phyloP scores from a whole-genome alignment of 306 rosid species.

The Neltuma alba region DNA sequence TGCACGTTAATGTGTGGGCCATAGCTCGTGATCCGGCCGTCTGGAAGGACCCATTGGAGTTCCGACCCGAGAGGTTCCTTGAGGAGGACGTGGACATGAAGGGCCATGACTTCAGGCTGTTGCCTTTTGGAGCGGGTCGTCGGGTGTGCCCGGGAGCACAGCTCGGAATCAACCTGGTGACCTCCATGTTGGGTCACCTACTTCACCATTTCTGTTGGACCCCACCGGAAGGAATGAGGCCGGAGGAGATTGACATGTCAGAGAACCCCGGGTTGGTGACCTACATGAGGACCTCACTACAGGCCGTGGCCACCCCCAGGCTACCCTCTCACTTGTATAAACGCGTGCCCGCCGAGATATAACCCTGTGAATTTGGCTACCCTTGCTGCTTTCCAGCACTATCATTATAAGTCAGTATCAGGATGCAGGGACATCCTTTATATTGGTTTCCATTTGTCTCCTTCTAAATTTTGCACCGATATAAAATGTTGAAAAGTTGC shows the following conservation, averaged over 20 bases:
- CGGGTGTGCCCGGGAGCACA: conserved; percentile 90
- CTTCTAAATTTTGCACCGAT: not conserved
- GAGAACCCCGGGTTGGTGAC: conserved; percentile 85
- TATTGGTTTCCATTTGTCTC: not conserved
- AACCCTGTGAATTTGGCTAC: not conserved
- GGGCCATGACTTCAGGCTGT: conserved; percentile 76
- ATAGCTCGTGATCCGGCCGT: conserved; percentile 70
- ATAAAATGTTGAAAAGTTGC: not conserved
- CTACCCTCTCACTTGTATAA: conserved; percentile 68
- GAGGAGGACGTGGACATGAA: conserved; percentile 96
- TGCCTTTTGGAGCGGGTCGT: conserved; percentile 89
- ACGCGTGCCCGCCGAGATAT: conserved; percentile 59
- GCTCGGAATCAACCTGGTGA: conserved; percentile 77
- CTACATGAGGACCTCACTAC: conserved; percentile 72
- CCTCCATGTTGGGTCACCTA: conserved; percentile 83
- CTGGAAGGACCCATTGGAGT: conserved; percentile 71
- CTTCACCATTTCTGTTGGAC: conserved; percentile 84
- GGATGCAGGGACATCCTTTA: not conserved
- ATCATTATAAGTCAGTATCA: not conserved
- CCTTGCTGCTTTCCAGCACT: not conserved
- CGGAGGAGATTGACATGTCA: conserved; percentile 74
- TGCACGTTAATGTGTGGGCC: conserved; percentile 91
- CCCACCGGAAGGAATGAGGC: conserved; percentile 49
- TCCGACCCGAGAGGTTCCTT: conserved; percentile 81
- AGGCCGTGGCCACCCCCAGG: conserved; percentile 74